Percentiles rank a stretch among this genome's conserved stretches.
phyloP scores from a whole-genome alignment of 2,329 filamentous ascomycete genomes.

The Sclerotinia nivalis region DNA sequence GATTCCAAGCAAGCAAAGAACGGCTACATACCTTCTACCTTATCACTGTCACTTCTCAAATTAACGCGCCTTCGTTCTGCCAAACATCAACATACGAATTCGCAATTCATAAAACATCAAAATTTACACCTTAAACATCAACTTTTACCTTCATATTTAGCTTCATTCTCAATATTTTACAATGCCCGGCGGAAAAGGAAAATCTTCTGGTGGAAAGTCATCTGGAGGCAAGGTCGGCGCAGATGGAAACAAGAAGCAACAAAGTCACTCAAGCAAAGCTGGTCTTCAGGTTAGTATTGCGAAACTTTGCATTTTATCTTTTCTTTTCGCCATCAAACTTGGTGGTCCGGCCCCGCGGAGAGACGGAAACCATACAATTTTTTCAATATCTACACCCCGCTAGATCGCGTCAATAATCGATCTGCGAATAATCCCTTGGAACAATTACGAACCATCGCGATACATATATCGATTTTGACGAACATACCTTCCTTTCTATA shows the following conservation, averaged over 20 bases:
- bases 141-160: slow-evolving; percentile 25
- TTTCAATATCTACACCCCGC: slow-evolving; percentile 34
- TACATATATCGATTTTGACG: not conserved
- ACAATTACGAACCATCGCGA: not conserved
- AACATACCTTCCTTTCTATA: not conserved
- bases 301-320: not conserved
- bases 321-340: not conserved
- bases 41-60: slow-evolving; percentile 13
- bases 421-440: slow-evolving; percentile 23
- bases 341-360: not conserved
- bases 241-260: slow-evolving; percentile 42
- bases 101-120: slow-evolving; percentile 17
- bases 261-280: slow-evolving; percentile 43
- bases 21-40: slow-evolving; percentile 21
- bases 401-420: slow-evolving; percentile 36
- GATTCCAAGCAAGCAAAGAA: slow-evolving; percentile 23
- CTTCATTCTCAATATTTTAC: slow-evolving; percentile 20
- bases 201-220: slow-evolving; percentile 43
- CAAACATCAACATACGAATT: slow-evolving; percentile 26
- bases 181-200: slow-evolving; percentile 44
- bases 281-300: slow-evolving; percentile 43
- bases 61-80: slow-evolving; percentile 21
- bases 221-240: slow-evolving; percentile 43
- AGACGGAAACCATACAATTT: slow-evolving; percentile 24
- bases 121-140: slow-evolving; percentile 24